phyloP scores from a whole-genome alignment of 2,329 filamentous ascomycete species.

The Fusarium nurragi region DNA sequence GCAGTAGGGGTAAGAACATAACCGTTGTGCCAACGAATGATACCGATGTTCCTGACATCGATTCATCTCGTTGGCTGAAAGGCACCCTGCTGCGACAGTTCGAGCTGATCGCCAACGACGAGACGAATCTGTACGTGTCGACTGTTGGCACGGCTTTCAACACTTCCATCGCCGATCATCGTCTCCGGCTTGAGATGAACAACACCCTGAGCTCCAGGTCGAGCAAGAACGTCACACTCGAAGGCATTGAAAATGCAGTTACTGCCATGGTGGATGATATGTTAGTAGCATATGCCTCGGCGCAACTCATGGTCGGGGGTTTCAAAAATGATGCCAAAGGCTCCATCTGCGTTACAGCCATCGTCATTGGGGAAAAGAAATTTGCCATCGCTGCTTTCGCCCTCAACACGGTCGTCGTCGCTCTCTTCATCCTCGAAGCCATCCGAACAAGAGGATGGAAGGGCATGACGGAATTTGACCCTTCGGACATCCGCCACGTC shows the following conservation, averaged over 20 bases:
- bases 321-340: not conserved
- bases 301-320: constrained; percentile 1
- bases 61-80: constrained; percentile 8
- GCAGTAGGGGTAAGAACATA: constrained; percentile 8
- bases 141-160: constrained; percentile 50
- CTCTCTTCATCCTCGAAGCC: constrained; percentile 14
- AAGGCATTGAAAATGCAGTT: not conserved
- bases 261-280: constrained; percentile 1
- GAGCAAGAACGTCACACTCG: not conserved
- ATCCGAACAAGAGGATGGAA: constrained; percentile 30
- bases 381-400: constrained; percentile 16
- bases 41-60: constrained; percentile 2
- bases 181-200: constrained; percentile 11
- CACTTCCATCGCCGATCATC: constrained; percentile 41
- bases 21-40: constrained; percentile 13
- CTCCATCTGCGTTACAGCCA: constrained; percentile 2
- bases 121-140: constrained; percentile 51
- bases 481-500: constrained; percentile 24
- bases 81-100: constrained; percentile 46
- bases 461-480: constrained; percentile 24
- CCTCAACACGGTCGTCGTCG: constrained; percentile 5
- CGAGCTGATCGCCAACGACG: constrained; percentile 49
- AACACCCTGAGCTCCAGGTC: not conserved
- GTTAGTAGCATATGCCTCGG: not conserved
- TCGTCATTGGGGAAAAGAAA: constrained; percentile 14